Base-by-base conservation (phyloP, 768 basidiomycete species). In the Tephrocybe sp. region DNA sequence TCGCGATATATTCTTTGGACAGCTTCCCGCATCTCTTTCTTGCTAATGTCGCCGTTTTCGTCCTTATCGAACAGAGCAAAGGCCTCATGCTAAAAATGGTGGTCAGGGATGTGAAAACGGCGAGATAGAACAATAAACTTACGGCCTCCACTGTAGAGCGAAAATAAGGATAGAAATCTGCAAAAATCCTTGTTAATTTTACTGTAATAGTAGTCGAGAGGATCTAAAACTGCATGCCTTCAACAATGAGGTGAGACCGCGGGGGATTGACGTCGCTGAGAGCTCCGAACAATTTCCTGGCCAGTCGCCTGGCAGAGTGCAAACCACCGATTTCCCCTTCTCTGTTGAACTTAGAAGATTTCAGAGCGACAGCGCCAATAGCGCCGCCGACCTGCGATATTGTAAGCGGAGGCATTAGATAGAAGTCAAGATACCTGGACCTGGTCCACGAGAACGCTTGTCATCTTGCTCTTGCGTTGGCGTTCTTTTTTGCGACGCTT, bases 121-220 rank as follows among this genome's bases (percentile, higher is more conserved):
- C n/a, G n/a, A n/a, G n/a, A n/a, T n/a, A n/a, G n/a, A n/a, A n/a
- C n/a, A n/a, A n/a, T n/a, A 25, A 27, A 68, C 77, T 61, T 55
- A 86, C 84, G 25, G 88, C 88, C 58, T 91, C 88, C n/a, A 77
- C 69, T 24, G 79, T 79, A 0, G 80, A 76, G 33, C 73, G 76
- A 65, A 91, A 91, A 61, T 89, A 91, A 0, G 88, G 88, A 58
- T 80, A 72, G 60, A 91, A 91, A 60, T 91, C 88, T 88, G 50
- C 1, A 19, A 24, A n/a, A 21, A n/a, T n/a, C 16, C 13, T 30
- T 12, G 36, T 47, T 2, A 48, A 33, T 11, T 16, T 23, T 37
- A 5, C 15, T 23, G 27, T 29, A 40, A 12, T 18, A 27, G 33
- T 21, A 38, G 7, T 30, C 7, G 29, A 30, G 15, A n/a, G 1